phyloP scores from a whole-genome alignment of 352 stramenopile genomes.

The Globisporangium emineosum region DNA sequence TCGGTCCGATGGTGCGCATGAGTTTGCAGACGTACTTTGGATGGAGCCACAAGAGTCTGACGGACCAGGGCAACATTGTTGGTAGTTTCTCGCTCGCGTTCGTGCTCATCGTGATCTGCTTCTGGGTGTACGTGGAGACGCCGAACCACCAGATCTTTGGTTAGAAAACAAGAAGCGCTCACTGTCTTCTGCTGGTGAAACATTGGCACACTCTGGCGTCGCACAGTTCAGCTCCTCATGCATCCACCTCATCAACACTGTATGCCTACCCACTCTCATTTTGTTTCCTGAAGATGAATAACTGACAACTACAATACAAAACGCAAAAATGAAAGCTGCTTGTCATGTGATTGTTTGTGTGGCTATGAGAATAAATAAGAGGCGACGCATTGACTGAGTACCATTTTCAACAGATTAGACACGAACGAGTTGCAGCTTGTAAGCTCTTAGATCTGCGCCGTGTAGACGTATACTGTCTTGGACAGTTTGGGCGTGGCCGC shows the following conservation, averaged over 20 bases:
- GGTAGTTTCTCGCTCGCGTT: conserved; percentile 65
- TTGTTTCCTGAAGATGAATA: neutral
- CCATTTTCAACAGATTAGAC: neutral
- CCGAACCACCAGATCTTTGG: conserved; percentile 47
- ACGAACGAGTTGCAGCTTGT: conserved; percentile 23
- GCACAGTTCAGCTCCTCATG: neutral
- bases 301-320: neutral
- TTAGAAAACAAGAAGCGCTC: conserved; percentile 21
- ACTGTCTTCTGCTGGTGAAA: neutral
- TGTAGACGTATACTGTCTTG: conserved; percentile 47
- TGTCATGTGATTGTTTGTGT: neutral
- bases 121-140: conserved; percentile 81
- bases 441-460: conserved; percentile 47
- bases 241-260: neutral
- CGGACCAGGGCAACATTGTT: conserved; percentile 74
- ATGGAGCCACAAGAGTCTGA: conserved; percentile 77
- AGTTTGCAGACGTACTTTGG: conserved; percentile 72
- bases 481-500: conserved; percentile 24
- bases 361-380: neutral
- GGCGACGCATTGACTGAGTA: neutral
- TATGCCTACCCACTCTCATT: conserved; percentile 7
- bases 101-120: conserved; percentile 61
- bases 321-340: neutral
- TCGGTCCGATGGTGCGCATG: conserved; percentile 72
- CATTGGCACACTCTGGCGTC: conserved; percentile 29